Percentiles rank a stretch among this genome's conserved stretches.
phyloP scores from a whole-genome alignment of 129 eudicot species.

The Heracleum sosnowskyi region DNA sequence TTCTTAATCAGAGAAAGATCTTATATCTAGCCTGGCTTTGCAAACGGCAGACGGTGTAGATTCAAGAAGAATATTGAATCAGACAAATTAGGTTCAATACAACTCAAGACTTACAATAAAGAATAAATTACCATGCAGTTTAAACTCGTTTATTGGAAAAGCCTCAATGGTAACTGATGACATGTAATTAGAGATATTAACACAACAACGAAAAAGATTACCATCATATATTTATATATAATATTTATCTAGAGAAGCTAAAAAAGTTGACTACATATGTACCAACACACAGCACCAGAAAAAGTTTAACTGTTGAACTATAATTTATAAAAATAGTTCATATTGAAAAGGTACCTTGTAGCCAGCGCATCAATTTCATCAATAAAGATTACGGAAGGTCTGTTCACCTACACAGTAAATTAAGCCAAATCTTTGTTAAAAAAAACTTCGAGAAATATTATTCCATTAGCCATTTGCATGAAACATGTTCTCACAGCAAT shows the following conservation, averaged over 20 bases:
- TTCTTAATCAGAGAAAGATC: neutral
- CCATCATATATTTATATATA: neutral
- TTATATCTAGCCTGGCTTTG: neutral
- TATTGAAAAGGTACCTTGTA: constrained; percentile 46
- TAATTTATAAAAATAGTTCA: neutral
- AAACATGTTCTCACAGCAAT: neutral
- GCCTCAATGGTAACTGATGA: neutral
- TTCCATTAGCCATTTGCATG: neutral
- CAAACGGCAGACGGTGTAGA: neutral
- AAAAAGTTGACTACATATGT: neutral
- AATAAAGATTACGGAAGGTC: constrained; percentile 81
- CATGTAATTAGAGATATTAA: neutral
- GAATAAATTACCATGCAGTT: neutral
- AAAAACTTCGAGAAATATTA: neutral
- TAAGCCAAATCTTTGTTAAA: neutral
- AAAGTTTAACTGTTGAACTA: neutral
- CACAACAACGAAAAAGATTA: neutral
- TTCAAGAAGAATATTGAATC: neutral
- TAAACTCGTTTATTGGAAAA: neutral
- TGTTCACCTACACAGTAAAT: constrained; percentile 59
- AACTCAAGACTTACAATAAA: neutral
- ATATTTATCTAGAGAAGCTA: neutral
- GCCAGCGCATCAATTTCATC: constrained; percentile 97
- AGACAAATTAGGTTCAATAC: neutral
- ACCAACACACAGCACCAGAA: neutral